These are phyloP conservation scores for Tuber umbilicatum DNA, from an alignment of 495 filamentous ascomycete species.

Conservation along the genomic window DNA sequence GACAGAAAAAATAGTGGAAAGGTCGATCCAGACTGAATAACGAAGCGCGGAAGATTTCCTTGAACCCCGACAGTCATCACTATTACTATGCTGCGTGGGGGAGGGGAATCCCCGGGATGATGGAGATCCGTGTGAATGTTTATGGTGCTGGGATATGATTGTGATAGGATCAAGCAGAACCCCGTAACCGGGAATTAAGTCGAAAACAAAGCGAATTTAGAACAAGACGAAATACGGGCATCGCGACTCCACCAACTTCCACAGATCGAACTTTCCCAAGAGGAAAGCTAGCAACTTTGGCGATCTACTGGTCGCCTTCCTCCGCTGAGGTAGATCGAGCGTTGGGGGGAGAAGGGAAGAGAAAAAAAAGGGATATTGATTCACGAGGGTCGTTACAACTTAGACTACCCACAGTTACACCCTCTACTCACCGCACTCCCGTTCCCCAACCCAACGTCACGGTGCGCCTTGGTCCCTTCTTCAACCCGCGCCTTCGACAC, in stretches of 20 bases:
- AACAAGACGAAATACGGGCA: constrained; percentile 1
- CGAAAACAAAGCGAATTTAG: not conserved
- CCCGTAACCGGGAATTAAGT: not conserved
- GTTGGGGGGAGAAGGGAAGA: constrained; percentile 10
- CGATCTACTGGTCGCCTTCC: constrained; percentile 14
- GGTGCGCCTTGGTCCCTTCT: constrained; percentile 18
- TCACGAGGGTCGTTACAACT: constrained; percentile 24
- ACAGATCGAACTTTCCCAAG: not conserved
- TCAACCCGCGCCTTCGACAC: not conserved
- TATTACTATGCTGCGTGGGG: not conserved
- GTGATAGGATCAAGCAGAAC: not conserved
- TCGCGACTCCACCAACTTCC: constrained; percentile 3
- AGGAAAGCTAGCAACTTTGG: constrained; percentile 20
- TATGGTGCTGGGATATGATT: not conserved
- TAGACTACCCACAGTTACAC: constrained; percentile 14
- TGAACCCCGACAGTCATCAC: not conserved
- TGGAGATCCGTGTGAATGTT: not conserved
- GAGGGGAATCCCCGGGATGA: not conserved
- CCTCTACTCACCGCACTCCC: constrained; percentile 6
- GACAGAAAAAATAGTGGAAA: not conserved
- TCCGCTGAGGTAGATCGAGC: not conserved
- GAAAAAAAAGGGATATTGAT: constrained; percentile 27
- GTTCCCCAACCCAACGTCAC: constrained; percentile 32
- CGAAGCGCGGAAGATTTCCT: not conserved
- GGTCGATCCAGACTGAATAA: not conserved